Evolutionary conservation across 495 filamentous ascomycete genomes (phyloP).

Genomic region (Podospora australis): DNA sequence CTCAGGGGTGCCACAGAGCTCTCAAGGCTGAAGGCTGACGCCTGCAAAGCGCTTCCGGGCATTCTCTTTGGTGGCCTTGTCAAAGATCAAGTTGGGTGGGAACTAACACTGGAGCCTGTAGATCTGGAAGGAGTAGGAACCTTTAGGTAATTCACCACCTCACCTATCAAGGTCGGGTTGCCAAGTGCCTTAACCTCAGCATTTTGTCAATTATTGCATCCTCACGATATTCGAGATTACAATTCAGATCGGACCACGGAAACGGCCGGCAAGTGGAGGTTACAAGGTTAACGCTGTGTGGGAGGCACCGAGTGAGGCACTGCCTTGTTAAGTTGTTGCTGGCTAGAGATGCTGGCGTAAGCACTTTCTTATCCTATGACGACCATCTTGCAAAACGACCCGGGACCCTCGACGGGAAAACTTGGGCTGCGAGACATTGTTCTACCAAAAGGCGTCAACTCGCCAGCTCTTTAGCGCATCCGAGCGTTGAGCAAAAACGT

Average conservation of each 20-base stretch:
- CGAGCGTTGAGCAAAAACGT: constrained; percentile 11
- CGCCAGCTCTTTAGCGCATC: constrained; percentile 24
- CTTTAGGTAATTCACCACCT: neutral
- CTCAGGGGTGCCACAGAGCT: neutral
- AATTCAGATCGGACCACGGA: too few relatives aligned
- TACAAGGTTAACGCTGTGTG: too few relatives aligned
- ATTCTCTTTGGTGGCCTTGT: neutral
- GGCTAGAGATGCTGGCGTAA: constrained; percentile 15
- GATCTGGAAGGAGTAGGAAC: neutral
- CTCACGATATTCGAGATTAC: too few relatives aligned
- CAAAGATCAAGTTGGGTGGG: too few relatives aligned
- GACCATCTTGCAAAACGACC: constrained; percentile 4
- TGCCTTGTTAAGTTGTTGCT: too few relatives aligned
- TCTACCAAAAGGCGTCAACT: too few relatives aligned
- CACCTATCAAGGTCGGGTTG: too few relatives aligned
- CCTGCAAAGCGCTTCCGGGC: too few relatives aligned
- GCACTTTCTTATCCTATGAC: constrained; percentile 6
- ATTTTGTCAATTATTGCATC: neutral
- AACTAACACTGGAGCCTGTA: too few relatives aligned
- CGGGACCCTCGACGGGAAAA: constrained; percentile 25
- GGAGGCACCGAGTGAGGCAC: neutral
- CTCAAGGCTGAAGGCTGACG: constrained; percentile 1
- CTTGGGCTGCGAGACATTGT: constrained; percentile 11
- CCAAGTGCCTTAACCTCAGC: neutral
- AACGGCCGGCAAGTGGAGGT: too few relatives aligned